Percentiles rank a stretch among this genome's conserved stretches.
These are phyloP conservation scores for Pleurotus citrinopileatus DNA, from an alignment of 768 basidiomycete genomes.

Conservation along the genomic window DNA sequence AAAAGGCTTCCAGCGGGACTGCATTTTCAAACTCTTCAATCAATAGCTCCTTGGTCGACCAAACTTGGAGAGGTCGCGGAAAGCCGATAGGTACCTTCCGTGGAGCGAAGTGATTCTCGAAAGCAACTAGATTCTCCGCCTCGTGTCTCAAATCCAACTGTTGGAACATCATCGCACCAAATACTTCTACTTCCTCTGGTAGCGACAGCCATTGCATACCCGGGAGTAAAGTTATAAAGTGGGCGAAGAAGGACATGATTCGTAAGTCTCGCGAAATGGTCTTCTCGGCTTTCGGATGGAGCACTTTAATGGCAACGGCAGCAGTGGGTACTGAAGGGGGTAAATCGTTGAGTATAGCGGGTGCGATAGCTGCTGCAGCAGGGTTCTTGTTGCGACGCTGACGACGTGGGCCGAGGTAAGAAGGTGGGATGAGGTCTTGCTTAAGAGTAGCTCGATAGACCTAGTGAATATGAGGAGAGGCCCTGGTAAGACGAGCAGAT, in stretches of 20 bases:
- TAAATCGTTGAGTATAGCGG: constrained; percentile 60
- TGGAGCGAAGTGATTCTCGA: constrained; percentile 82
- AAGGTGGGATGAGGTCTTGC: constrained; percentile 79
- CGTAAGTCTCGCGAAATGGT: constrained; percentile 86
- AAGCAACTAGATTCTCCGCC: constrained; percentile 79
- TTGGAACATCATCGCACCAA: constrained; percentile 94
- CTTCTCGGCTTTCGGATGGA: constrained; percentile 84
- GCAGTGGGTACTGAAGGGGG: constrained; percentile 76
- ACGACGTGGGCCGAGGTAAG: constrained; percentile 77
- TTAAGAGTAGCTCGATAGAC: constrained; percentile 89
- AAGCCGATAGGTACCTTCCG: constrained; percentile 84
- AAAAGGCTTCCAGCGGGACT: constrained; percentile 80
- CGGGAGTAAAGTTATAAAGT: constrained; percentile 71
- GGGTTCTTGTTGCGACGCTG: constrained; percentile 34
- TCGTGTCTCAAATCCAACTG: constrained; percentile 92
- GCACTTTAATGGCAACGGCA: constrained; percentile 92
- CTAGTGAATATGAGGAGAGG: constrained; percentile 28
- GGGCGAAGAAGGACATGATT: constrained; percentile 94
- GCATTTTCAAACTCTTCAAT: constrained; percentile 95
- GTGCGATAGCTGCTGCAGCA: constrained; percentile 42
- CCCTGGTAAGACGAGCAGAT: background rate
- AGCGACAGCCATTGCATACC: constrained; percentile 97
- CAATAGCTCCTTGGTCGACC: constrained; percentile 79
- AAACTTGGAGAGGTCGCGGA: constrained; percentile 80
- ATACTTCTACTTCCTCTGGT: constrained; percentile 92